These are phyloP conservation scores for Coriaria nepalensis DNA, from an alignment of 306 rosid genomes.

Conservation along the genomic window DNA sequence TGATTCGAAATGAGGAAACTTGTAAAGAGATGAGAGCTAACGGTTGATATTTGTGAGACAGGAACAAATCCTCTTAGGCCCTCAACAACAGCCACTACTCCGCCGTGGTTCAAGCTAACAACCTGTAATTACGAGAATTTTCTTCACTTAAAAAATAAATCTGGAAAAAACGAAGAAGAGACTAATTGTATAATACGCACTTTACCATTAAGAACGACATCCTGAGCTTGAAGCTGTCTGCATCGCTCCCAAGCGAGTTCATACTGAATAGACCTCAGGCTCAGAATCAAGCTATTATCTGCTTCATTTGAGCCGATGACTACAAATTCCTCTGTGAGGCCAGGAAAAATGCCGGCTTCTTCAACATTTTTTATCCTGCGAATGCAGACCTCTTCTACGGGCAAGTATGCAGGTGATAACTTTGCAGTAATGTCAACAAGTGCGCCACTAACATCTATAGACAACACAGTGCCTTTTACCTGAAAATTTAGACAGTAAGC, in stretches of 20 bases:
- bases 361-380: constrained; percentile 53
- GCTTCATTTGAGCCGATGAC: constrained; percentile 70
- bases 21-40: constrained; percentile 18
- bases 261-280: constrained; percentile 60
- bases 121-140: constrained; percentile 38
- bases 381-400: constrained; percentile 60
- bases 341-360: constrained; percentile 69
- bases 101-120: constrained; percentile 79
- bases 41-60: constrained; percentile 87
- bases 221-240: constrained; percentile 92
- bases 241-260: constrained; percentile 95
- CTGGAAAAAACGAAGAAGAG: too few species aligned
- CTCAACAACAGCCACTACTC: constrained; percentile 86
- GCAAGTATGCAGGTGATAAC: constrained; percentile 68
- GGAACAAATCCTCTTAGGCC: constrained; percentile 93
- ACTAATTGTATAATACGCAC: constrained; percentile 34
- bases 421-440: constrained; percentile 74
- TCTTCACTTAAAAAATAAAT: too few species aligned
- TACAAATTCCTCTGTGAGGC: constrained; percentile 66
- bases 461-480: constrained; percentile 75
- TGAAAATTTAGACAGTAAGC: too few species aligned
- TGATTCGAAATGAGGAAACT: too few species aligned
- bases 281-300: constrained; percentile 67
- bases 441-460: constrained; percentile 60
- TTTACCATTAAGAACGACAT: constrained; percentile 91